Evolutionary conservation across 371 early-diverging fungal species (phyloP), one percentile per base, ranked within the genome.

Genomic region (Apophysomyces sp.): DNA sequence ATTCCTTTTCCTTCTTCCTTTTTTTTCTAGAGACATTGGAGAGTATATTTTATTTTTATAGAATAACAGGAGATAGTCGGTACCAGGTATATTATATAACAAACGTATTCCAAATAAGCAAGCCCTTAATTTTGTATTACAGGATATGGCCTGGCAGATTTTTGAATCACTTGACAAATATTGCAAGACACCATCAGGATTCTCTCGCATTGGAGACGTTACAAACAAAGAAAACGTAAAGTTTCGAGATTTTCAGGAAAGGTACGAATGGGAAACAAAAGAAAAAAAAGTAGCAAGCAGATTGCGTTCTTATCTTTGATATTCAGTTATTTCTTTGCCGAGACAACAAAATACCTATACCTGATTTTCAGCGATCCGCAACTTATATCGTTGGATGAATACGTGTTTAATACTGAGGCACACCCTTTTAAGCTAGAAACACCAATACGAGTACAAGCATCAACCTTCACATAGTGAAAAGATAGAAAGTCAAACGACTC

Each of bases 331-430:
- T 94, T 96, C 72, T 68, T 94, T 62, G 93, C 91, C 0, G 96
- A 97, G 66, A 96, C 96, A 0, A 78, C 96, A 55, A 97, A 97
- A 72, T 97, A 96, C 63, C 78, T 95, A 21, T 96, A 93, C 70
- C 72, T 95, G 68, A 82, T 93, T 34, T 96, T 96, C 67, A 73
- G 80, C 31, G 84, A 87, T 41, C 70, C 81, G 18, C 73, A 71
- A 9, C 37, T 81, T 12, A 71, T 91, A 3, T 85, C 92, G 2
- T 73, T 95, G 62, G 87, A 92, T 62, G 78, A 94, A 58, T 94
- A 82, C 44, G 85, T 94, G 8, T 80, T 89, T 39, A 93, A 85
- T 36, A 92, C 94, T 0, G 92, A 92, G 64, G 93, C 90, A 0
- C 94, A 94, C 72, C 91, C 93, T 27, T 78, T 89, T 55, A 81